These are phyloP conservation scores for Hydrangea macrophylla DNA, from an alignment of 148 eudicot genomes.

Conservation along the genomic window DNA sequence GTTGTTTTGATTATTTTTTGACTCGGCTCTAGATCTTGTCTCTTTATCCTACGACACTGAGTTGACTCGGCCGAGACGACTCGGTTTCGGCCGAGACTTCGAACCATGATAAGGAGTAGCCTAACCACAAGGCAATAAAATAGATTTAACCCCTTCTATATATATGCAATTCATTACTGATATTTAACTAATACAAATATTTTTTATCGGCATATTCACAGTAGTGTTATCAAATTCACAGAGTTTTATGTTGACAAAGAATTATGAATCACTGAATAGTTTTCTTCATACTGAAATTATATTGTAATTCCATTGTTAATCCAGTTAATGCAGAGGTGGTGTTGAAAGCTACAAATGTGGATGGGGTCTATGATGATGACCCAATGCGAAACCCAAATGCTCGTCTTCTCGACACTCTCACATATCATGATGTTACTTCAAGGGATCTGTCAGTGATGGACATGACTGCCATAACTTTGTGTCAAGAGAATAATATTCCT, in stretches of 20 bases:
- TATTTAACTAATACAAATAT: no score
- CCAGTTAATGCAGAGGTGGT: conserved; percentile 97
- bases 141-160: no score
- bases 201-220: background rate
- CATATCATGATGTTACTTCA: conserved; percentile 87
- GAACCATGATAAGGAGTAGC: no score
- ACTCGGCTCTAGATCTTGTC: no score
- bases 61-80: no score
- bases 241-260: no score
- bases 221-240: no score
- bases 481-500: conserved; percentile 96
- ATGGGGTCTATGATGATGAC: conserved; percentile 86
- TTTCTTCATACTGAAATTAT: background rate
- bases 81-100: no score
- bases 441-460: conserved; percentile 96
- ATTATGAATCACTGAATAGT: background rate
- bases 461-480: conserved; percentile 94
- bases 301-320: conserved; percentile 10
- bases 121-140: no score
- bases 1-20: no score
- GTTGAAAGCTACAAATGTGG: conserved; percentile 92
- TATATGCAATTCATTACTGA: no score
- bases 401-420: conserved; percentile 61
- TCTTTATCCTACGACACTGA: no score
- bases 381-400: conserved; percentile 83